These are phyloP conservation scores for Acidiella bohemica DNA, from an alignment of 495 filamentous ascomycete species.

Conservation along the genomic window DNA sequence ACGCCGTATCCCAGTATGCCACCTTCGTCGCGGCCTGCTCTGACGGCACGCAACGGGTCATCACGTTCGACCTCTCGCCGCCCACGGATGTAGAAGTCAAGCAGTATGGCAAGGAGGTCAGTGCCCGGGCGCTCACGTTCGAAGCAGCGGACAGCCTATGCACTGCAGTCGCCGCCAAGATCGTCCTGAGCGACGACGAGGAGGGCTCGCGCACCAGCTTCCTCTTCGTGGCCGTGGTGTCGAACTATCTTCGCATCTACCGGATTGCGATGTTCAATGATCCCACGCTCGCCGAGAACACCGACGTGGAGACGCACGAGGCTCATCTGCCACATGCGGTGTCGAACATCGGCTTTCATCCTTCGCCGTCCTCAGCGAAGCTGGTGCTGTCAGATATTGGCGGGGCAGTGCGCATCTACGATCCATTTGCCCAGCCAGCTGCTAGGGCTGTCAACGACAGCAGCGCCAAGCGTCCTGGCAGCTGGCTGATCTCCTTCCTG, in stretches of 20 bases:
- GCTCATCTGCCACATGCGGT: conserved; percentile 48
- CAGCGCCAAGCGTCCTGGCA: conserved; percentile 6
- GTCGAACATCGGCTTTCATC: conserved; percentile 58
- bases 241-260: background rate
- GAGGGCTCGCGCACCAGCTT: background rate
- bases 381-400: conserved; percentile 54
- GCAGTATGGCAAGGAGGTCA: background rate
- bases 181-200: background rate
- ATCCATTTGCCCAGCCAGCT: conserved; percentile 20
- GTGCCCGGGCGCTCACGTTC: background rate
- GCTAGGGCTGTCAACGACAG: background rate
- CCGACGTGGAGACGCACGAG: background rate
- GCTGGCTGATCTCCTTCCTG: conserved; percentile 16
- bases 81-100: background rate
- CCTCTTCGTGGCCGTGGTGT: background rate
- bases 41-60: conserved; percentile 51
- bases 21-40: conserved; percentile 60
- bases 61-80: conserved; percentile 41
- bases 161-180: background rate
- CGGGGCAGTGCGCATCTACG: conserved; percentile 56
- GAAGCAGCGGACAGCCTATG: background rate
- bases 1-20: conserved; percentile 37
- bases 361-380: conserved; percentile 42
- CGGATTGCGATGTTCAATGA: conserved; percentile 1
- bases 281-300: background rate